phyloP scores from a whole-genome alignment of 2,329 filamentous ascomycete genomes.

The Colletotrichum cuscutae region DNA sequence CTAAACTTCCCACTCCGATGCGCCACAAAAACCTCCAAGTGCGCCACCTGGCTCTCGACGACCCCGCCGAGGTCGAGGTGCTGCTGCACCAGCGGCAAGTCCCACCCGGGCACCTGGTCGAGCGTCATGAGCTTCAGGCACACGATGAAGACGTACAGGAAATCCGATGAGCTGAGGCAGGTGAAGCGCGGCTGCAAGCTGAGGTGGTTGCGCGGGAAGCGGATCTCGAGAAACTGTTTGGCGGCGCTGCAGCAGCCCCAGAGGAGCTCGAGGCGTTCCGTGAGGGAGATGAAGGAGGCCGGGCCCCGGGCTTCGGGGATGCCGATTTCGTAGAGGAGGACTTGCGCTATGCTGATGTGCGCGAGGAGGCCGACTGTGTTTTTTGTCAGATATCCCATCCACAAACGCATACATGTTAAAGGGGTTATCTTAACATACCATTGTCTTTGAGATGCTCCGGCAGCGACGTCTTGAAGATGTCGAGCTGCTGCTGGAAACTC shows the following conservation, averaged over 20 bases:
- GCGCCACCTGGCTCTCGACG: slow-evolving; percentile 43
- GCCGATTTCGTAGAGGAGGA: slow-evolving; percentile 58
- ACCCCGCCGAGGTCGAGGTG: slow-evolving; percentile 48
- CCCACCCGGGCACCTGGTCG: slow-evolving; percentile 56
- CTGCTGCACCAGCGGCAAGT: slow-evolving; percentile 47
- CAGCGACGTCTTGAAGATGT: slow-evolving; percentile 49
- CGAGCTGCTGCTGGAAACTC: slow-evolving; percentile 56
- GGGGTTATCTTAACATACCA: slow-evolving; percentile 37
- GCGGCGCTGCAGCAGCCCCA: slow-evolving; percentile 55
- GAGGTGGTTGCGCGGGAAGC: slow-evolving; percentile 39
- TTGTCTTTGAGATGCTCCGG: slow-evolving; percentile 47
- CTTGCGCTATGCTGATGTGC: slow-evolving; percentile 56
- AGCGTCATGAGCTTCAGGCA: slow-evolving; percentile 59
- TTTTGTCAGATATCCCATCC: neutral
- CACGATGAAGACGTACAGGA: slow-evolving; percentile 57
- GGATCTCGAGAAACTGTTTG: slow-evolving; percentile 51
- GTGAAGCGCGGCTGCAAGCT: slow-evolving; percentile 51
- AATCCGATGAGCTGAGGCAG: slow-evolving; percentile 57
- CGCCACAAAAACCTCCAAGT: slow-evolving; percentile 42
- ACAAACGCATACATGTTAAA: no score
- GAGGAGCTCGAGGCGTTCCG: slow-evolving; percentile 57
- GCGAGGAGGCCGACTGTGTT: slow-evolving; percentile 51
- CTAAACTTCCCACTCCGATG: slow-evolving; percentile 34
- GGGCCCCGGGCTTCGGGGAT: slow-evolving; percentile 51
- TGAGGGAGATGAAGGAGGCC: slow-evolving; percentile 44